A percentile compares a stretch with the other conserved stretches of the same genome.
Evolutionary conservation across 345 rosid species (phyloP).

Genomic region (Rhizophora apiculata): DNA sequence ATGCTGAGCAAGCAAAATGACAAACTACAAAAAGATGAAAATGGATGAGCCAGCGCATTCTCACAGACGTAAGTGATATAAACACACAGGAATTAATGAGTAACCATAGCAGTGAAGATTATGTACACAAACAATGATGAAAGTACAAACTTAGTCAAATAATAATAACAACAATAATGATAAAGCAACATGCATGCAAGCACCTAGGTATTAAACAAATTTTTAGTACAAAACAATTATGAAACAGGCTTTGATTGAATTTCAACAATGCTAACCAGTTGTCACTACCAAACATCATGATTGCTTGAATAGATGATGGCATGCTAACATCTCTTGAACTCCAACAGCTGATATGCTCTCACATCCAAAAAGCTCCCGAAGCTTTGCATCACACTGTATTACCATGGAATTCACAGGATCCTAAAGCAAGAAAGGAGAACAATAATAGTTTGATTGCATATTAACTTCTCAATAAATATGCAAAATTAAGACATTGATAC

Average conservation of each 20-base stretch:
- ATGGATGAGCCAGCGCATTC: too few relatives aligned
- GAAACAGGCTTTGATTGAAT: not conserved
- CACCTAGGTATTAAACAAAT: too few relatives aligned
- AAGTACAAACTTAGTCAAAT: too few relatives aligned
- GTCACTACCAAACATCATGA: constrained; percentile 43
- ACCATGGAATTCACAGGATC: constrained; percentile 75
- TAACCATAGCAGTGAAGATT: too few relatives aligned
- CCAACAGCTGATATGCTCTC: constrained; percentile 85
- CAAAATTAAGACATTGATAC: not conserved
- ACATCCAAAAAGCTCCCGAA: constrained; percentile 74
- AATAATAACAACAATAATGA: too few relatives aligned
- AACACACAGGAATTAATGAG: too few relatives aligned
- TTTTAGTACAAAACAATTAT: too few relatives aligned
- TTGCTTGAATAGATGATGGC: constrained; percentile 60
- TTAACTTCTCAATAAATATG: not conserved
- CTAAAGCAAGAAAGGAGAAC: constrained; percentile 35
- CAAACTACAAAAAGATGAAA: not conserved
- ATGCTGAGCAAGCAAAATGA: not conserved
- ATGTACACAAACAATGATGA: not conserved
- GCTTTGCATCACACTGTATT: constrained; percentile 73
- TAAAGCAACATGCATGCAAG: too few relatives aligned
- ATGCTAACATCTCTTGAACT: constrained; percentile 59
- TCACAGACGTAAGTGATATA: too few relatives aligned
- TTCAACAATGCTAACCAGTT: constrained; percentile 33
- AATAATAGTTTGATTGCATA: constrained; percentile 4